A percentile compares a stretch with the other conserved stretches of the same genome.
Evolutionary conservation across 441 rosid genomes (phyloP).

Genomic region (Lepidium campestre): DNA sequence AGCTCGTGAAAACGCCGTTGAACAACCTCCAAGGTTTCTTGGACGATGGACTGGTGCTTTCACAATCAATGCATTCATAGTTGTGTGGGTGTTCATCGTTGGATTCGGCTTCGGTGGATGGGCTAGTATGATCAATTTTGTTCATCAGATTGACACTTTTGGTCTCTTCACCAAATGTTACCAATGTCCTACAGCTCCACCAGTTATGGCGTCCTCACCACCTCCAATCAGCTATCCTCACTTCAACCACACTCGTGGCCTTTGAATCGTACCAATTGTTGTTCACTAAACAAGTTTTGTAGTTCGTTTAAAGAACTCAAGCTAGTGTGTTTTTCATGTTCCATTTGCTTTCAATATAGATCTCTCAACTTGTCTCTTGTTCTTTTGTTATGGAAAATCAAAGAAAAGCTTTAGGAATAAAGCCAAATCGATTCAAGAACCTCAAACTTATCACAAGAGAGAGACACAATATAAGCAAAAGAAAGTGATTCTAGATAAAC

Average conservation of each 20-base stretch:
- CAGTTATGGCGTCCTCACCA: conserved; percentile 19
- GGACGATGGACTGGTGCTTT: conserved; percentile 57
- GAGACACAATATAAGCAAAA: no score
- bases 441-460: no score
- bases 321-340: conserved; percentile 15
- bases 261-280: conserved; percentile 26
- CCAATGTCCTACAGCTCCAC: conserved; percentile 38
- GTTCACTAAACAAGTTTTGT: no score
- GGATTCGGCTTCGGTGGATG: conserved; percentile 77
- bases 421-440: not conserved
- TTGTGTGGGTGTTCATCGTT: conserved; percentile 55
- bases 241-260: conserved; percentile 43
- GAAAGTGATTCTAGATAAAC: no score
- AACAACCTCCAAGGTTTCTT: conserved; percentile 47
- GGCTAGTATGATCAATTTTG: conserved; percentile 58
- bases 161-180: conserved; percentile 67
- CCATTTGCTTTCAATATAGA: not conserved
- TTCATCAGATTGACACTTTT: conserved; percentile 63
- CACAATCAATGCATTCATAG: conserved; percentile 47
- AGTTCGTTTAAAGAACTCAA: not conserved
- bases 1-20: conserved; percentile 65
- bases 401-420: not conserved
- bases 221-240: conserved; percentile 42
- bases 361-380: no score
- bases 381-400: not conserved